A percentile compares a stretch with the other conserved stretches of the same genome.
Conservation (phyloP, 805 yeast species). For the Saturnispora zaruensis region DNA sequence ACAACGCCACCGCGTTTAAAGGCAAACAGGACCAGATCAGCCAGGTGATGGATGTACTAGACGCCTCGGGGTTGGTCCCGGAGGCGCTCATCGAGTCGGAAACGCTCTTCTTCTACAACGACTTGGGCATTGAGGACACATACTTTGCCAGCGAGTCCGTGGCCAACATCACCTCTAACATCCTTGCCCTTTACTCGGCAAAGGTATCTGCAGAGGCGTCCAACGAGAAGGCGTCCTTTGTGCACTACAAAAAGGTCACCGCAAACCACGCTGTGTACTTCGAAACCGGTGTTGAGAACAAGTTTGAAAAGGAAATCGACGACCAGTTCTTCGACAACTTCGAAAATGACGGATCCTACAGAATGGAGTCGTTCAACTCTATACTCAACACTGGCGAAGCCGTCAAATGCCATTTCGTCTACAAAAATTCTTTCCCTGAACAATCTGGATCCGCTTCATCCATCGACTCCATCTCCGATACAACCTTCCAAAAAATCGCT, state of each 20-base stretch:
- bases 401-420: slow-evolving; percentile 67
- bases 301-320: slow-evolving; percentile 72
- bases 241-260: slow-evolving; percentile 71
- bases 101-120: slow-evolving; percentile 80
- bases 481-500: slow-evolving; percentile 67
- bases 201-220: slow-evolving; percentile 81
- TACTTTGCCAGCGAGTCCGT: slow-evolving; percentile 84
- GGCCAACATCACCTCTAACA: slow-evolving; percentile 70
- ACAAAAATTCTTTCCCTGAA: slow-evolving; percentile 51
- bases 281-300: slow-evolving; percentile 48
- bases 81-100: slow-evolving; percentile 78
- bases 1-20: slow-evolving; percentile 64
- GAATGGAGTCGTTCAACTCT: slow-evolving; percentile 75
- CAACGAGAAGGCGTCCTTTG: slow-evolving; percentile 36
- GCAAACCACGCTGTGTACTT: slow-evolving; percentile 88
- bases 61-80: slow-evolving; percentile 82
- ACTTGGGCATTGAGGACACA: slow-evolving; percentile 84
- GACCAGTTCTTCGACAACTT: slow-evolving; percentile 58
- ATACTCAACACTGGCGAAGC: slow-evolving; percentile 42
- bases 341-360: slow-evolving; percentile 36
- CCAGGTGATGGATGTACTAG: slow-evolving; percentile 71
- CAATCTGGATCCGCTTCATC: slow-evolving; percentile 19
- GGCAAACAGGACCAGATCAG: slow-evolving; percentile 79
- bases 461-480: slow-evolving; percentile 66
- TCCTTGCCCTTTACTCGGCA: slow-evolving; percentile 84